A percentile compares a stretch with the other conserved stretches of the same genome.
Conservation (phyloP, 176 grass and related monocot genomes). For the Rhipidocladum racemiflorum region DNA sequence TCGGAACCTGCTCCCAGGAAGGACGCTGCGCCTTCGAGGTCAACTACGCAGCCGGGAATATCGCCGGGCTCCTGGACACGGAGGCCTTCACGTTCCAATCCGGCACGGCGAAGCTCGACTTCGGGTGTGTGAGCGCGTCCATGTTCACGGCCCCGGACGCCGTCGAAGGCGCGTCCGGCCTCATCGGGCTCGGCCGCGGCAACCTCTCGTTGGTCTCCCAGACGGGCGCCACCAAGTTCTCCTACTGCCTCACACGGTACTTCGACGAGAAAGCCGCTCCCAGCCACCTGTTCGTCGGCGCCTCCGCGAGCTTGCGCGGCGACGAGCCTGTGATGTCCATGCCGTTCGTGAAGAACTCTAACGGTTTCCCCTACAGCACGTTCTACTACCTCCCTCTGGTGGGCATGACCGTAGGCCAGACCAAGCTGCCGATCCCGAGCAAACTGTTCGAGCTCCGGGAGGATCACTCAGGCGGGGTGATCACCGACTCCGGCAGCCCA, state of each 20-base stretch:
- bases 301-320: no score
- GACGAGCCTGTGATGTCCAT: neutral
- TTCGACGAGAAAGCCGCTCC: no score
- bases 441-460: neutral
- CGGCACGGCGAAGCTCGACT: neutral
- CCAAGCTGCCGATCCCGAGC: conserved; percentile 8
- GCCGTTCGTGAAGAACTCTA: conserved; percentile 21
- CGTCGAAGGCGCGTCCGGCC: conserved; percentile 14
- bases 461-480: neutral
- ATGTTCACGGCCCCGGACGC: neutral
- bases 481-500: conserved; percentile 25
- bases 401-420: conserved; percentile 17
- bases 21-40: neutral
- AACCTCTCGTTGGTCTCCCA: no score
- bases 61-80: neutral
- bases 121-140: neutral
- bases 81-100: conserved; percentile 17
- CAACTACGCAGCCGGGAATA: neutral
- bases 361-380: neutral
- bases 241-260: no score
- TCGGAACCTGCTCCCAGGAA: neutral
- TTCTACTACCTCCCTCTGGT: conserved; percentile 29
- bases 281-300: no score
- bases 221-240: no score
- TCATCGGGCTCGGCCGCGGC: no score